Conservation (phyloP, 108 stramenopile genomes). For the Skeletonema marinoi region DNA sequence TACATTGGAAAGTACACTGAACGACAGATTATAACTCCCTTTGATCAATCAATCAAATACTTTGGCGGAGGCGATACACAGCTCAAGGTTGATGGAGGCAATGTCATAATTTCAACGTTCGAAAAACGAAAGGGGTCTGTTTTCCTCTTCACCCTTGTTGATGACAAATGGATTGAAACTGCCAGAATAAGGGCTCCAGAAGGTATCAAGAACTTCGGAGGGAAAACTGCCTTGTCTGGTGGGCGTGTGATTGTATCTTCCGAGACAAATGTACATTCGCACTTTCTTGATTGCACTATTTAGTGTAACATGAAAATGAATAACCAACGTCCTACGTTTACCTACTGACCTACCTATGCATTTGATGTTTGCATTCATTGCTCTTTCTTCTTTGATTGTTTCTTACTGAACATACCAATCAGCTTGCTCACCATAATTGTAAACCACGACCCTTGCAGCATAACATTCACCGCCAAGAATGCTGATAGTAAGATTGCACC, state of each 20-base stretch:
- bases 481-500: slow-evolving; percentile 11
- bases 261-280: not conserved
- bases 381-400: not conserved
- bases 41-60: not conserved
- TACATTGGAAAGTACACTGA: not conserved
- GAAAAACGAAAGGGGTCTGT: not conserved
- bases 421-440: slow-evolving; percentile 24
- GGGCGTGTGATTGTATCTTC: not conserved
- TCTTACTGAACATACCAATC: not conserved
- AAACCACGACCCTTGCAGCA: slow-evolving; percentile 33
- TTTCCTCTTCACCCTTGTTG: not conserved
- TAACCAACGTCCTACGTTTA: not conserved
- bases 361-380: not conserved
- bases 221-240: not conserved
- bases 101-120: not conserved
- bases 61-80: not conserved
- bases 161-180: not conserved
- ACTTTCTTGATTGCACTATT: not conserved
- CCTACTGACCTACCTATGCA: not conserved
- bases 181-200: not conserved
- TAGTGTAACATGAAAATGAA: not conserved
- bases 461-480: slow-evolving; percentile 26
- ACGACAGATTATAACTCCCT: not conserved
- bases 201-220: not conserved
- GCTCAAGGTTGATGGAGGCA: not conserved